phyloP scores from a whole-genome alignment of 768 basidiomycete genomes.

The Phaeotremella skinneri region DNA sequence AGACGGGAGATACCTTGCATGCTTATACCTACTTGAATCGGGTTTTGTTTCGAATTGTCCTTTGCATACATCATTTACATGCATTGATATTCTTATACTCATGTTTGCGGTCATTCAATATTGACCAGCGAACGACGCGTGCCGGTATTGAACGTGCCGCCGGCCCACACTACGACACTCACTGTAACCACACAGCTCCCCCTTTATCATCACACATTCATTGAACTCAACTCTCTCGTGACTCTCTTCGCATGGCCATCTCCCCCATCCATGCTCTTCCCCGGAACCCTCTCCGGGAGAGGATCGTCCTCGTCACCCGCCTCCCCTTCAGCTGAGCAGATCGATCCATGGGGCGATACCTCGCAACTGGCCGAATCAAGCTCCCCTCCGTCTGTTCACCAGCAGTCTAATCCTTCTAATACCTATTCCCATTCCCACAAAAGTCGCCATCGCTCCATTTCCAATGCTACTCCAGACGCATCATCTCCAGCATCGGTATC shows the following conservation, averaged over 20 bases:
- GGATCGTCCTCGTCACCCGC: neutral
- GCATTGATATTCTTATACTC: neutral
- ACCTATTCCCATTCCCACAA: too few species aligned
- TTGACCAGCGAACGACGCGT: too few species aligned
- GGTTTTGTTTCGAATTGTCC: too few species aligned
- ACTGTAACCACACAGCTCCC: neutral
- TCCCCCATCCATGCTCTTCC: neutral
- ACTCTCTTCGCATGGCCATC: neutral
- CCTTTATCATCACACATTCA: neutral
- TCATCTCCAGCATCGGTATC: neutral
- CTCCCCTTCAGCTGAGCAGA: neutral
- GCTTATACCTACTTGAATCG: neutral
- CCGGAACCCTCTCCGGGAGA: neutral
- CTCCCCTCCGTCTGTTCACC: too few species aligned
- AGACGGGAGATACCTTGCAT: neutral
- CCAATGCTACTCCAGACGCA: neutral
- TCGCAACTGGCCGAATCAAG: neutral
- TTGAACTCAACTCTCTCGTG: too few species aligned
- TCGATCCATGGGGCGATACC: neutral
- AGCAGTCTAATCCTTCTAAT: too few species aligned
- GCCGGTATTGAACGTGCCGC: neutral
- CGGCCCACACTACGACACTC: neutral
- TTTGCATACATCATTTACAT: too few species aligned
- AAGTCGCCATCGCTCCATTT: too few species aligned
- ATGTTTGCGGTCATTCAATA: too few species aligned